phyloP scores from a whole-genome alignment of 2,329 filamentous ascomycete genomes.

The Dothistroma septosporum region DNA sequence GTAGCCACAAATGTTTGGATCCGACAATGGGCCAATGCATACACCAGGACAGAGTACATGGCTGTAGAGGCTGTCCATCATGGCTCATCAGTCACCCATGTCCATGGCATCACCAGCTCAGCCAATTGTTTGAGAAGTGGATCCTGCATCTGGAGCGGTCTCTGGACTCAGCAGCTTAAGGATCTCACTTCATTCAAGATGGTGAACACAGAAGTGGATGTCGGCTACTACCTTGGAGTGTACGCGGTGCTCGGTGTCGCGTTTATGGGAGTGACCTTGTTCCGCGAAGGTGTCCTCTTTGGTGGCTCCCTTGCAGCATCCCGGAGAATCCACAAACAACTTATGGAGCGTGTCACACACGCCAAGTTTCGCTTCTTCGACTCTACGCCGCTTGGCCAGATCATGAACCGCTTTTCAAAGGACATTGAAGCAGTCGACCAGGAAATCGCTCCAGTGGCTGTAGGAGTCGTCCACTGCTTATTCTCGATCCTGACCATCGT shows the following conservation, averaged over 20 bases:
- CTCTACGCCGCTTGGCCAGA: conserved; percentile 85
- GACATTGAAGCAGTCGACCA: conserved; percentile 94
- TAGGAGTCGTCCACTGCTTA: conserved; percentile 65
- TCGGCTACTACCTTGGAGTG: conserved; percentile 75
- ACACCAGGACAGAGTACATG: conserved; percentile 50
- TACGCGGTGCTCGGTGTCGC: conserved; percentile 75
- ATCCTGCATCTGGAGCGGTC: conserved; percentile 48
- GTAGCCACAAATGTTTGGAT: conserved; percentile 95
- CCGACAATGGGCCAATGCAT: conserved; percentile 89
- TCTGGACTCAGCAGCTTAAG: conserved; percentile 19
- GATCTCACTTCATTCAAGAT: conserved; percentile 21
- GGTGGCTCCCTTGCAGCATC: conserved; percentile 87
- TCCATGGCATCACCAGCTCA: conserved; percentile 41
- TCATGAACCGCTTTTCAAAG: conserved; percentile 99
- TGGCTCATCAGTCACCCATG: conserved; percentile 39
- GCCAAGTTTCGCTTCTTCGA: conserved; percentile 98
- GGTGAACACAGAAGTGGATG: conserved; percentile 55
- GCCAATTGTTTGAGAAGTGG: conserved; percentile 48
- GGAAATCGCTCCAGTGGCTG: conserved; percentile 88
- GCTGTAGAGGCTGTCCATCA: conserved; percentile 15
- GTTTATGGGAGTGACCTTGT: conserved; percentile 76
- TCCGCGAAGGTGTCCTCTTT: conserved; percentile 85
- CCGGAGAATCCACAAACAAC: conserved; percentile 70
- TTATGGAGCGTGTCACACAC: conserved; percentile 75
- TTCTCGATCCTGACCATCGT: conserved; percentile 78